A percentile compares a stretch with the other conserved stretches of the same genome.
phyloP scores from a whole-genome alignment of 306 rosid species.

The Benincasa hispida region DNA sequence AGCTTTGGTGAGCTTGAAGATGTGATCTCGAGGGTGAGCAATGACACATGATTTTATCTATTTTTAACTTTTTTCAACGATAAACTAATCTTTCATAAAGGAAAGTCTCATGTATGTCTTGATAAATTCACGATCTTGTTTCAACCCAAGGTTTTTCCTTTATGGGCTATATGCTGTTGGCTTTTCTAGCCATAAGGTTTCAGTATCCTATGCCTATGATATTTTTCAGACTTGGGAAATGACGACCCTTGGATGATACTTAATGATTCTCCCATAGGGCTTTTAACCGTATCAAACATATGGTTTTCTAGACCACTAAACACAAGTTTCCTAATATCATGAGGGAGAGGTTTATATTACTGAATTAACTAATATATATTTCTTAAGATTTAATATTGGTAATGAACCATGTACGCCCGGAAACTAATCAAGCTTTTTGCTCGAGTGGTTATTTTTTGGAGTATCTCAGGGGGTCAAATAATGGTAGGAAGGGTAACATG shows the following conservation, averaged over 20 bases:
- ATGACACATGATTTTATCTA: slow-evolving; percentile 1
- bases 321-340: background rate
- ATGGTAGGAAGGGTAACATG: background rate
- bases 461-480: background rate
- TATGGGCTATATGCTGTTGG: background rate
- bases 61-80: background rate
- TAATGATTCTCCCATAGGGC: background rate
- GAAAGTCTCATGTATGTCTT: background rate
- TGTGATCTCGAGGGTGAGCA: slow-evolving; percentile 61
- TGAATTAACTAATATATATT: background rate
- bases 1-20: slow-evolving; percentile 61
- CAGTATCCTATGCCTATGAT: background rate
- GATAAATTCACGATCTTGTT: background rate
- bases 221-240: background rate
- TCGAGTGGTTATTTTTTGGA: background rate
- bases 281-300: background rate
- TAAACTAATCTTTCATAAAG: background rate
- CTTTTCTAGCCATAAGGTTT: background rate
- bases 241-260: background rate
- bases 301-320: background rate
- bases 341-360: background rate
- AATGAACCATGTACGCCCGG: background rate
- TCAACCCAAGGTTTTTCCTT: background rate
- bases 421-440: no score
- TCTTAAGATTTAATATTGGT: background rate